Evolutionary conservation across 192 early-diverging fungal genomes (phyloP), one percentile per base, ranked within the genome.

Genomic region (Coemansia sp.): DNA sequence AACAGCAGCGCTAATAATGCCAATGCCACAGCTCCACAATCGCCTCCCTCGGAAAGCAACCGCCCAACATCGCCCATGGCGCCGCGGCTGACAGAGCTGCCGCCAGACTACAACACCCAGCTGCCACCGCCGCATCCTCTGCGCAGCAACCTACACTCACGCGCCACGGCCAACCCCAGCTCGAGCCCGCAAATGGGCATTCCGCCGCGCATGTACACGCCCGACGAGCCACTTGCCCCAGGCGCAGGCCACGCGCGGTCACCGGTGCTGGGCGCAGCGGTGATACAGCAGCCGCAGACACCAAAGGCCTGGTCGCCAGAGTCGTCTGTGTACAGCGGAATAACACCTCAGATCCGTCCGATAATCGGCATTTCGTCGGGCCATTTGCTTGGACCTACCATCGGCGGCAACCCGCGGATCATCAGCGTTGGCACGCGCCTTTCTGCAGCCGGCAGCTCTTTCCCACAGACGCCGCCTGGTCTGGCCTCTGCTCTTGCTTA

Each of bases 81-180:
- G 28, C 66, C 75, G 7, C 59, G 51, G 3, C 61, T 62, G 6
- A 63, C 75, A 0, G 77, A 72, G 34, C 77, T 80, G 4, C 77
- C 77, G 7, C 77, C 72, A 14, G 69, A 80, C 63, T 80, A 80
- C 69, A 80, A 80, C 63, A 80, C 77, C 30, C 77, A 80, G 63
- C 67, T 80, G 42, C 77, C 77, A 30, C 77, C 77, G 30, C 77
- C 77, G 7, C 77, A 80, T 45, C 72, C 73, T 7, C 52, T 75
- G 7, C 77, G 77, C 60, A 72, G 68, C 72, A 63, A 56, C 7
- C 36, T 59, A 36, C 65, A 71, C 42, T 75, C 77, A 33, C 62
- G 72, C 3, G 77, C 77, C 5, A 65, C 42, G 7, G 33, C 34
- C 33, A 45, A 30, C 4, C 29, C 49, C 5, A 72, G 72, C 40